Evolutionary conservation across 306 rosid genomes (phyloP).

Genomic region (Inga leiocalycina): DNA sequence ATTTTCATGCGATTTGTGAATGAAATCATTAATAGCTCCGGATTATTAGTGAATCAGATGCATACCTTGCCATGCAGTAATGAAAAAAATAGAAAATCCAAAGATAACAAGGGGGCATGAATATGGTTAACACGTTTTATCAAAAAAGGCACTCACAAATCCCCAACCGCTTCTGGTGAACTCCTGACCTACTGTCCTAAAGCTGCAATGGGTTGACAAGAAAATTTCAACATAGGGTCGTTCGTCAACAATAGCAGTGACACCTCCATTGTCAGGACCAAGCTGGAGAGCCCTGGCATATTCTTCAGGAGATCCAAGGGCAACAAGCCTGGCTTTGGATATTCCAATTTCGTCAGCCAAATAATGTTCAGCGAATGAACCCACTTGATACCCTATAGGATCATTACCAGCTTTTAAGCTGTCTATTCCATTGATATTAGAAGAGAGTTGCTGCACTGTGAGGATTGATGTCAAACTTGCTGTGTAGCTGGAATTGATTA

Average conservation of each 20-base stretch:
- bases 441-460: conserved; percentile 86
- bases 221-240: conserved; percentile 73
- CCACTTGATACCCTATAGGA: conserved; percentile 86
- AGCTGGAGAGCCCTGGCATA: conserved; percentile 73
- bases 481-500: conserved; percentile 93
- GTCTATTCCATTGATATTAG: conserved; percentile 77
- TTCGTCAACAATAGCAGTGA: conserved; percentile 91
- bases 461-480: conserved; percentile 99
- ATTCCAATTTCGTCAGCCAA: conserved; percentile 75
- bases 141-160: conserved; percentile 65
- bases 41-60: conserved; percentile 20
- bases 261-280: conserved; percentile 88
- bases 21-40: neutral
- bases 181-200: conserved; percentile 87
- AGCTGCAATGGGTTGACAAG: conserved; percentile 82
- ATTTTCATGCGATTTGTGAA: conserved; percentile 2
- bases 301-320: conserved; percentile 84
- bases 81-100: conserved; percentile 2
- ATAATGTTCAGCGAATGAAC: conserved; percentile 83
- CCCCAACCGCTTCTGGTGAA: conserved; percentile 99
- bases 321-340: conserved; percentile 68
- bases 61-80: neutral
- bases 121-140: neutral
- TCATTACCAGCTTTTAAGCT: conserved; percentile 64
- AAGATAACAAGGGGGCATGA: neutral